These are phyloP conservation scores for Penicillium sp. DNA, from an alignment of 2,329 filamentous ascomycete genomes.

Conservation along the genomic window DNA sequence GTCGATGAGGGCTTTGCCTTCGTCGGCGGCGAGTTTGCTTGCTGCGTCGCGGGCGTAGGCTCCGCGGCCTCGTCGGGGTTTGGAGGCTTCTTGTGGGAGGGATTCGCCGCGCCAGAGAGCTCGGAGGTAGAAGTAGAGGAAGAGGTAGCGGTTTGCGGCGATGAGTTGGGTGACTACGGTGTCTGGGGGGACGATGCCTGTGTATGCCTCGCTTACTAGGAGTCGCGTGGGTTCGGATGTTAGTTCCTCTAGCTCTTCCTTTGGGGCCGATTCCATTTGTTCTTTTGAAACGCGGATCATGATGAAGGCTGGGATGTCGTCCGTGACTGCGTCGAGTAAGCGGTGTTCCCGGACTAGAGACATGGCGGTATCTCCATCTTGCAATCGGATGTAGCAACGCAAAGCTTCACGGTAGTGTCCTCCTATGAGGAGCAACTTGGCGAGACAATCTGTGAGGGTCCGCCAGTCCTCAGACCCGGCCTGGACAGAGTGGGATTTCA, in stretches of 20 bases:
- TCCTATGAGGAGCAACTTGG: slow-evolving; percentile 76
- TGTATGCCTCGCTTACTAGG: slow-evolving; percentile 85
- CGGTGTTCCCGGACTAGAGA: slow-evolving; percentile 80
- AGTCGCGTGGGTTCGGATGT: slow-evolving; percentile 80
- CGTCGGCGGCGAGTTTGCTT: slow-evolving; percentile 50
- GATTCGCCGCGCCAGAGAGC: slow-evolving; percentile 77
- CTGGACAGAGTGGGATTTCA: slow-evolving; percentile 69
- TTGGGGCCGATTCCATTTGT: slow-evolving; percentile 61
- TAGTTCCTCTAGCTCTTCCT: slow-evolving; percentile 69
- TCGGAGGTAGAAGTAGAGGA: slow-evolving; percentile 88
- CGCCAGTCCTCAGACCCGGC: slow-evolving; percentile 84
- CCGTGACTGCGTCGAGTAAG: slow-evolving; percentile 80
- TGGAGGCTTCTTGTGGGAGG: slow-evolving; percentile 41
- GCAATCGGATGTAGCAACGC: slow-evolving; percentile 80
- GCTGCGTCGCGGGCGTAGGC: slow-evolving; percentile 41
- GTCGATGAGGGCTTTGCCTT: slow-evolving; percentile 70
- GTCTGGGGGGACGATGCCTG: slow-evolving; percentile 75
- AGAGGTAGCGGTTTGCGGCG: slow-evolving; percentile 63
- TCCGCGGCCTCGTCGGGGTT: slow-evolving; percentile 36
- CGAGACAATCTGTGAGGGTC: slow-evolving; percentile 80
- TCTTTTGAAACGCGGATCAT: slow-evolving; percentile 75
- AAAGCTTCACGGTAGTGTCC: slow-evolving; percentile 80
- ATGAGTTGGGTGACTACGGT: slow-evolving; percentile 76
- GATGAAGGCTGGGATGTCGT: slow-evolving; percentile 87
- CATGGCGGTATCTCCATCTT: slow-evolving; percentile 89